Conservation (phyloP, 495 filamentous ascomycete species). For the Cercophora sp. region DNA sequence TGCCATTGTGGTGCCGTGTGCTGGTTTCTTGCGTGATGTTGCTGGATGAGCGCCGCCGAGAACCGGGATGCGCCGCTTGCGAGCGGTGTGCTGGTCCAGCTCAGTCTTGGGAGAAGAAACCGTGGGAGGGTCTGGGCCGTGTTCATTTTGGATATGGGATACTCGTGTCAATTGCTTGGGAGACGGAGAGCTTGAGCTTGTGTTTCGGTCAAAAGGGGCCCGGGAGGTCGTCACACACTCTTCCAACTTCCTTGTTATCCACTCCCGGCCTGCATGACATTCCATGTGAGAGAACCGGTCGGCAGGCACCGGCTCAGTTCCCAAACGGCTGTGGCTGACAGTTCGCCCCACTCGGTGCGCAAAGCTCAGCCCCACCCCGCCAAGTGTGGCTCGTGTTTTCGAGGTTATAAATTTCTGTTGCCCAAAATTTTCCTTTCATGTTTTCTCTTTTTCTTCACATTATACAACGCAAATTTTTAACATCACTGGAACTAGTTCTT, state of each 20-base stretch:
- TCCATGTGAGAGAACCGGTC: no score
- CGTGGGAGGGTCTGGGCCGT: constrained; percentile 38
- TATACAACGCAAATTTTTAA: constrained; percentile 51
- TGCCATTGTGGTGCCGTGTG: constrained; percentile 4
- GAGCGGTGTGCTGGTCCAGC: constrained; percentile 39
- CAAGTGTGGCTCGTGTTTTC: not conserved
- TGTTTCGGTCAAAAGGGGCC: no score
- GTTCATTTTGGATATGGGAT: constrained; percentile 19
- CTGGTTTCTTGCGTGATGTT: constrained; percentile 5
- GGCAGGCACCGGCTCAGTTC: not conserved
- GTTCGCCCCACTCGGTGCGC: constrained; percentile 5
- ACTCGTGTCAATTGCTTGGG: not conserved
- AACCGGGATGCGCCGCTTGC: constrained; percentile 7
- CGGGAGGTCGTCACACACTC: no score
- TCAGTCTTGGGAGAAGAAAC: constrained; percentile 51
- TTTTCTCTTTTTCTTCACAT: constrained; percentile 32
- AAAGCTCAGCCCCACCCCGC: not conserved
- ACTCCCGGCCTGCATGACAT: no score
- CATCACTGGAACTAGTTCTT: constrained; percentile 44
- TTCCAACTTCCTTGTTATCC: no score
- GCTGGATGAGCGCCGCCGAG: constrained; percentile 15
- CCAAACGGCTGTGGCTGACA: not conserved
- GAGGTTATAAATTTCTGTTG: constrained; percentile 21
- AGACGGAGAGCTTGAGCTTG: not conserved
- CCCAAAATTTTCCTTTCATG: constrained; percentile 13